Base-by-base conservation (phyloP, 495 filamentous ascomycete species). In the Neurospora sp. region DNA sequence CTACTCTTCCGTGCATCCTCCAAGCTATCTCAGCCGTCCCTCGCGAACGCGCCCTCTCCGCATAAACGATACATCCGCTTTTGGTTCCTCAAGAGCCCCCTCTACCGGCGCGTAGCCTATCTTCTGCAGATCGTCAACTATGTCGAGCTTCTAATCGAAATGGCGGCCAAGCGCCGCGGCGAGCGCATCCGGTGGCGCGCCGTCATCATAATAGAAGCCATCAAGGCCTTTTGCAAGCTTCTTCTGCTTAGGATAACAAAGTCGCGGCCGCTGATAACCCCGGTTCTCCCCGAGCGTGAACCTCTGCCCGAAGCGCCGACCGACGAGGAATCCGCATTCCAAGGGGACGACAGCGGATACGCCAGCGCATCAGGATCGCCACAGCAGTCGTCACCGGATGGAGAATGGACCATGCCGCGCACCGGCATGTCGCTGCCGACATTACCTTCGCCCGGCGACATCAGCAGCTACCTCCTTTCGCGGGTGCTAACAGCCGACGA, bases 401-500 rank as follows among this genome's bases (percentile, higher is more conserved):
- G 86, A 70, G 89, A 88, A 77, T 99, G 95, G 92, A 91, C 87
- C n/a, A 99, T 99, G 96, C 95, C 95, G 38, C 90, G 96, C 75
- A 99, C 96, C 0, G 93, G 93, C 9, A 84, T 97, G 69, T 90
- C 88, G 9, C 88, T 99, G 40, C 95, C 96, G 0, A 89, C 86
- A 44, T 85, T 99, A 31, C 96, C 96, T 2, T 89, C 90, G 70
- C 88, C 91, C 10, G 86, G 88, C 37, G 93, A 96, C 78, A 92
- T 97, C 37, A 91, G 92, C 37, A 90, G 88, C 42, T 98, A 96
- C 80, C 88, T 99, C 23, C 91, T 96, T 62, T 90, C 90, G n/a
- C 94, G 95, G 71, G 96, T 97, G 20, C 86, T 99, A 37, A 97
- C 93, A 2, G 93, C 96, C 20, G 96, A 98, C 82, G 96, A 98